Conservation (phyloP, 176 grass and related monocot species). For the maize (Zea mays) region Zm-B73-REFERENCE-NAM-5.0 NC_050096.1:33308501-33309000, state of each 20-base stretch:
- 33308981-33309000: conserved; percentile 9
- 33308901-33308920: not conserved
- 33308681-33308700: conserved; percentile 34
- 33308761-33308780: not conserved
- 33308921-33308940: not conserved
- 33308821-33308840: not conserved
- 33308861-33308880: conserved; percentile 4
- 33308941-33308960: not conserved
- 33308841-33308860: conserved; percentile 10
- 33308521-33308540: too few species aligned
- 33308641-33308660: conserved; percentile 14
- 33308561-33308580: too few species aligned
- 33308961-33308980: not conserved
- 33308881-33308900: not conserved
- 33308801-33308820: conserved; percentile 40
- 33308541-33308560: too few species aligned
- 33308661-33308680: conserved; percentile 8
- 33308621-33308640: not conserved
- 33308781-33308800: conserved; percentile 27
- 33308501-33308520: too few species aligned
- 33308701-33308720: conserved; percentile 43
- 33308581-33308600: too few species aligned
- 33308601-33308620: too few species aligned
- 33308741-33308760: conserved; percentile 43
- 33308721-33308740: conserved; percentile 47